Percentiles rank a stretch among this genome's conserved stretches.
Conservation (phyloP, 257 asterid species). For the Solanum arcanum region DNA sequence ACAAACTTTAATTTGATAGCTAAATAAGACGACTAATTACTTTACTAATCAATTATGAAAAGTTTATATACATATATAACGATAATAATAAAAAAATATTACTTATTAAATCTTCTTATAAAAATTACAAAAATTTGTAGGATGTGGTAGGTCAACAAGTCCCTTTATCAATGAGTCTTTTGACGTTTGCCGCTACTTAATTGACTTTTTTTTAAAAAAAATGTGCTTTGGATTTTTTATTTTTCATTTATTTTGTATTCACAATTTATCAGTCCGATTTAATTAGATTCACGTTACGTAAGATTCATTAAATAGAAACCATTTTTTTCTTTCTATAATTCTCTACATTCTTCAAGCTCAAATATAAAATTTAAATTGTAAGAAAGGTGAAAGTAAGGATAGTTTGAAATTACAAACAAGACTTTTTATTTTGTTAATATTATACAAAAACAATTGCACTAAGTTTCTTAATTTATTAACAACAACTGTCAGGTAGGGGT, state of each 20-base stretch:
- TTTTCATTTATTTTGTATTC: neutral
- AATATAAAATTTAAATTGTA: neutral
- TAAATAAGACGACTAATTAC: neutral
- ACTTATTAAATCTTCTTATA: neutral
- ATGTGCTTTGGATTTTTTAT: neutral
- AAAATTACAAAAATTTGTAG: neutral
- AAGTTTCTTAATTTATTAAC: neutral
- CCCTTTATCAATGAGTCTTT: neutral
- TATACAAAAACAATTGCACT: neutral
- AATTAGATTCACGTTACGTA: neutral
- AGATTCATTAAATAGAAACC: neutral
- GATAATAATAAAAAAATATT: neutral
- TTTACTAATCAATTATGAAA: neutral
- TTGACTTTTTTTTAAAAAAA: neutral
- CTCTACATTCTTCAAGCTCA: neutral
- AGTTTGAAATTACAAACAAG: neutral
- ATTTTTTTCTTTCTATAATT: too few relatives aligned
- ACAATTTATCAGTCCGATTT: neutral
- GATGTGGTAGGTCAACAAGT: neutral
- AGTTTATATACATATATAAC: neutral
- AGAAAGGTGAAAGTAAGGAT: neutral
- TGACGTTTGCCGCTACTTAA: neutral
- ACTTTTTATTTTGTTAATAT: neutral
- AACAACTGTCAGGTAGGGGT: neutral
- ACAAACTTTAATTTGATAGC: neutral